Base-by-base conservation (phyloP, 345 rosid genomes). In the Moricandia moricandioides region DNA sequence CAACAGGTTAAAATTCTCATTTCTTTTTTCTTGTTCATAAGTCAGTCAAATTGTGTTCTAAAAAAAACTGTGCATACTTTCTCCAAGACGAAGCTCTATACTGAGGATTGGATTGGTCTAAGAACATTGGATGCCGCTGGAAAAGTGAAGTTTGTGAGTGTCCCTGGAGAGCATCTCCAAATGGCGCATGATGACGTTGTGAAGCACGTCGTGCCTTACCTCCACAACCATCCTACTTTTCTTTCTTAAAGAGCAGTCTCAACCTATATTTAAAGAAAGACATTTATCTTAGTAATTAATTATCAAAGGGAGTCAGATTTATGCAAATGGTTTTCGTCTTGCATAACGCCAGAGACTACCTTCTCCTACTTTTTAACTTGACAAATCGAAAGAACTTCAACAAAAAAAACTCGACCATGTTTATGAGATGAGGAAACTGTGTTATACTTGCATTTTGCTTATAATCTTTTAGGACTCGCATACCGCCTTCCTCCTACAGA, bases 1-100 rank as follows among this genome's bases (percentile, higher is more conserved):
- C 79, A 88, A 77, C 31, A 88, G 91, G 24, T 21, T 21, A 21
- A 21, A 21, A 21, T 21, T 21, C 24, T n/a, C 17, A 43, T 43
- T 43, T 40, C 3, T 43, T 43, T 43, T 43, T 13, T 12, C 16
- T 7, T 47, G 52, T 47, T 47, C 52, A 47, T 14, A 18, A 47
- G 6, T 47, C 52, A 43, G 14, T 18, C 14, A 47, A 21, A 17
- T n/a, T 47, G 17, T n/a, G 52, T n/a, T 47, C 52, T 47, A 7
- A 21, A 7, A 21, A 7, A 47, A 47, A 47, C 18, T 47, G 13
- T 47, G 17, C 17, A 49, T 49, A 6, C 24, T 6, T 16, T 49
- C 10, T 6, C 16, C 56, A 24, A 49, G 56, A 49, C 56, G 10
- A 49, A 49, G 24, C 56, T 49, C 21, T 49, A 49, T 16, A 49